Evolutionary conservation across 495 filamentous ascomycete species (phyloP), one percentile per base, ranked within the genome.

Genomic region (Glutinoglossum americanum): DNA sequence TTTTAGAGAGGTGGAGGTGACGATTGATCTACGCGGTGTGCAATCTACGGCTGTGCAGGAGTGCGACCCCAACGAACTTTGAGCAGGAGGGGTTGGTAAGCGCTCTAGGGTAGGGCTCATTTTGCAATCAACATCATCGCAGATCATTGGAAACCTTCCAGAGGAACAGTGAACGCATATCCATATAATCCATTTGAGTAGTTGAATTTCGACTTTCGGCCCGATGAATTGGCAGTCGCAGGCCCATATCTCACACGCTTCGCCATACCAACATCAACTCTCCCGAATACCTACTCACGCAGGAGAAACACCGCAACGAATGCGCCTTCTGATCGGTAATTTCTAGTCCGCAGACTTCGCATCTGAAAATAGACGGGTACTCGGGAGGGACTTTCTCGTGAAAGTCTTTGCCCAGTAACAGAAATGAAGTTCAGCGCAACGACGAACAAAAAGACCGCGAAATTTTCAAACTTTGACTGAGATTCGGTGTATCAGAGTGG

Each of bases 31-130:
- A 53, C 49, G 49, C 49, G 26, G 49, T 28, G 49, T 53, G 21
- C 49, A 53, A 53, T 53, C 49, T 53, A 53, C 49, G 49, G 39
- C 32, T 56, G 39, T 37, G 54, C 33, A 27, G 27, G 33, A 45
- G 33, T 32, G 25, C 39, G 23, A 39, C 33, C 35, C 54, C 32
- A 56, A 27, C 54, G 41, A 56, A 56, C 54, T 56, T 33, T 33
- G 49, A 53, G 4, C 30, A 28, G 30, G 49, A 28, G 49, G 28
- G 49, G 49, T 25, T 30, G 13, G 23, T 5, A 53, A 7, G 49
- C 1, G 15, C 5, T 32, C 15, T 28, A 53, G 49, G 5, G 26
- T 30, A 32, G n/a, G 41, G 41, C 41, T 45, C 41, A 45, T 45
- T 41, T 45, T 6, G 41, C 41, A 45, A 45, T 45, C 41, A 45